Percentiles rank a stretch among this genome's conserved stretches.
Evolutionary conservation across 306 rosid genomes (phyloP).

Genomic region (Cotoneaster glaucophyllus): DNA sequence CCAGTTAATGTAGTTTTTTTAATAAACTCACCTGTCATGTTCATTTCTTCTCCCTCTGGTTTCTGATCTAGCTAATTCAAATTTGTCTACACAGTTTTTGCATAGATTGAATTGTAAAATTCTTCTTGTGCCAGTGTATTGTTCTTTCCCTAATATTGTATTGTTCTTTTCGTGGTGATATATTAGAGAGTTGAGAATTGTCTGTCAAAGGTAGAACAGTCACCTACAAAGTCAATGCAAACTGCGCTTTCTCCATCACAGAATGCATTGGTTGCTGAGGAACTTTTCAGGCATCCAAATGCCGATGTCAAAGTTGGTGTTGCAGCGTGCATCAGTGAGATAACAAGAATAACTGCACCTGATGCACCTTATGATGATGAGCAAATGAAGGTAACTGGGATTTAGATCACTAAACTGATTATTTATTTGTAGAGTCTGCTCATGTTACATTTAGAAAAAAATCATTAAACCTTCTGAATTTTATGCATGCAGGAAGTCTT

Average conservation of each 20-base stretch:
- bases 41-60: background rate
- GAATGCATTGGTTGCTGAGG: conserved; percentile 56
- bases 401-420: background rate
- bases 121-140: background rate
- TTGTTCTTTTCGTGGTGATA: conserved; percentile 16
- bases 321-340: conserved; percentile 87
- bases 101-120: background rate
- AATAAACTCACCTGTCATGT: background rate
- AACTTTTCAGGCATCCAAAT: conserved; percentile 60
- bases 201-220: conserved; percentile 73
- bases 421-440: background rate
- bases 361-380: conserved; percentile 93
- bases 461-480: background rate
- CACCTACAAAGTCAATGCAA: conserved; percentile 67
- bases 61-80: background rate
- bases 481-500: conserved; percentile 65
- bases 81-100: background rate
- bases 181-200: conserved; percentile 53
- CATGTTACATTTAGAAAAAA: background rate
- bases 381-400: conserved; percentile 70
- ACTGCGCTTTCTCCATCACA: conserved; percentile 64
- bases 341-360: conserved; percentile 93
- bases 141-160: background rate
- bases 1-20: background rate
- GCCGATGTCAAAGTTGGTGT: conserved; percentile 76